Evolutionary conservation across 169 alveolate genomes (phyloP).

Genomic region (Plasmodium falciparum): DNA sequence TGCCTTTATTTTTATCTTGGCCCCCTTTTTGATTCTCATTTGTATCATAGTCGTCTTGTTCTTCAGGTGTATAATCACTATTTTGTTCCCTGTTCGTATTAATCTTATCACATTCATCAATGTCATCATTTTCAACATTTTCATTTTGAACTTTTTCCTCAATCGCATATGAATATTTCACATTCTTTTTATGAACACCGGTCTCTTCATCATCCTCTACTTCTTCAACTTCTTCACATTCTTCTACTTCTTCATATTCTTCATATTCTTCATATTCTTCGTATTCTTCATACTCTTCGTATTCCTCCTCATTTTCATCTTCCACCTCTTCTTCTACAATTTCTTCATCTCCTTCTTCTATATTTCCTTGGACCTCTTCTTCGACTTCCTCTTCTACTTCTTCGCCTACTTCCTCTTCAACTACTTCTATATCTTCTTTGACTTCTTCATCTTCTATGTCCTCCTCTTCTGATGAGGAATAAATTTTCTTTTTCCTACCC

Average conservation of each 20-base stretch:
- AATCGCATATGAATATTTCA: background rate
- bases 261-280: constrained; percentile 2
- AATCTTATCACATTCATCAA: background rate
- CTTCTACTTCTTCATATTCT: constrained; percentile 5
- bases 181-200: background rate
- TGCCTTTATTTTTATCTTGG: background rate
- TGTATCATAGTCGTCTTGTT: background rate
- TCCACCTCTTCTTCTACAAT: constrained; percentile 21
- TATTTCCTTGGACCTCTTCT: background rate
- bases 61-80: no score
- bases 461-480: constrained; percentile 27
- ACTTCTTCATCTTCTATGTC: constrained; percentile 20
- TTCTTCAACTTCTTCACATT: constrained; percentile 1
- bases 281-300: background rate
- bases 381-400: constrained; percentile 27
- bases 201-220: background rate
- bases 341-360: constrained; percentile 22
- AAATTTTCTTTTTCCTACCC: constrained; percentile 20
- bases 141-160: background rate
- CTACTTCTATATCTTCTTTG: background rate
- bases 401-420: background rate
- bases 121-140: background rate
- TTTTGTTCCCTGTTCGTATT: background rate
- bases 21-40: background rate
- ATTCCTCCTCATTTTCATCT: constrained; percentile 6